A percentile compares a stretch with the other conserved stretches of the same genome.
Evolutionary conservation across 495 filamentous ascomycete genomes (phyloP).

Genomic region (Trypethelium eluteriae): DNA sequence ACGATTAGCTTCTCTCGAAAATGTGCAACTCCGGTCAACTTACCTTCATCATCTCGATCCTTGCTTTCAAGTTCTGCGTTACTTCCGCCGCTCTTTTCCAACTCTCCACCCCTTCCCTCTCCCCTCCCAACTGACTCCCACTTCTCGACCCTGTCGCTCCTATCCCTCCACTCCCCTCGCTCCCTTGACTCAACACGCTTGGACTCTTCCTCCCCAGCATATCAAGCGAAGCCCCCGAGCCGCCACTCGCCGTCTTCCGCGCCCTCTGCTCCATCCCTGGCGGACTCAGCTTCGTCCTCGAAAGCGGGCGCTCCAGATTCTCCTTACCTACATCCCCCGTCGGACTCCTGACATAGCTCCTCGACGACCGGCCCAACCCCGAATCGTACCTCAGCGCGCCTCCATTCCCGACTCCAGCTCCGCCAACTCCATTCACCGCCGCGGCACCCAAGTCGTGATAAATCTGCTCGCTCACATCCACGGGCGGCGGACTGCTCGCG

Average conservation of each 20-base stretch:
- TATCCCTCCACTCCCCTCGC: slow-evolving; percentile 23
- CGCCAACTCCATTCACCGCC: neutral
- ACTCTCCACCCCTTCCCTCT: slow-evolving; percentile 66
- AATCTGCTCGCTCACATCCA: slow-evolving; percentile 31
- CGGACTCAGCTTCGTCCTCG: slow-evolving; percentile 46
- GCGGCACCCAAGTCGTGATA: neutral
- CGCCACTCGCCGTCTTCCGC: slow-evolving; percentile 31
- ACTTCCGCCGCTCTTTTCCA: slow-evolving; percentile 99
- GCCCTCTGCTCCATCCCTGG: slow-evolving; percentile 28
- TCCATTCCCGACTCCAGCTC: neutral
- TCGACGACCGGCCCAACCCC: neutral
- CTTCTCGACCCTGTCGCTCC: slow-evolving; percentile 37
- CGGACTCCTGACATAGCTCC: slow-evolving; percentile 24
- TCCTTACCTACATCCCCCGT: slow-evolving; percentile 35
- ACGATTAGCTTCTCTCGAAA: slow-evolving; percentile 1
- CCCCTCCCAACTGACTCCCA: slow-evolving; percentile 15
- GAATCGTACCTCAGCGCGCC: neutral
- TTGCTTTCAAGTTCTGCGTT: slow-evolving; percentile 89
- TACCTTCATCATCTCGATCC: slow-evolving; percentile 87
- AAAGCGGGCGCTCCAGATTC: slow-evolving; percentile 33
- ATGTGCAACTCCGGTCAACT: slow-evolving; percentile 21
- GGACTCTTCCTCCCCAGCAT: slow-evolving; percentile 19
- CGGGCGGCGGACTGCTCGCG: slow-evolving; percentile 36
- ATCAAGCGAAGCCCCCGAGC: slow-evolving; percentile 27
- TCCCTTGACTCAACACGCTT: slow-evolving; percentile 41